Evolutionary conservation across 2,329 filamentous ascomycete genomes (phyloP).

Genomic region (Trichoderma afroharzianum): DNA sequence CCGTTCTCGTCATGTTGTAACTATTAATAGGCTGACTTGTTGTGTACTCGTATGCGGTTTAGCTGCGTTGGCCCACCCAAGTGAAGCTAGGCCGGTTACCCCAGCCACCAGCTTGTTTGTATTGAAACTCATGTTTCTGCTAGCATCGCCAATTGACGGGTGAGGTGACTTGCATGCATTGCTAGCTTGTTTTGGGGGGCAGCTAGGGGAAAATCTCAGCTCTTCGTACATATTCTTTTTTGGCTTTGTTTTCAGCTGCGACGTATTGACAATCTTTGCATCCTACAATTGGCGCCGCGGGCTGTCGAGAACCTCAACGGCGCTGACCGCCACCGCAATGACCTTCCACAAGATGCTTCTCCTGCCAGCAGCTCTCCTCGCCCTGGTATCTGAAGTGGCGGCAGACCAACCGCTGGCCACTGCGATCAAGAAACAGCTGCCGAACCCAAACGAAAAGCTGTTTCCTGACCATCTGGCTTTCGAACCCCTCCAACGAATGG

Average conservation of each 20-base stretch:
- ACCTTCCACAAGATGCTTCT: slow-evolving; percentile 34
- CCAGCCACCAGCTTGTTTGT: slow-evolving; percentile 16
- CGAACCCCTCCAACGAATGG: slow-evolving; percentile 27
- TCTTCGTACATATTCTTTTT: not conserved
- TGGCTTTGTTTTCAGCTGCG: not conserved
- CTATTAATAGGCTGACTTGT: not conserved
- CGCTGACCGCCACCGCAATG: slow-evolving; percentile 32
- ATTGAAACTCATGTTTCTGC: not conserved
- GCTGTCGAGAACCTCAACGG: not conserved
- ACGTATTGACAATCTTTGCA: not conserved
- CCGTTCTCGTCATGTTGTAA: not conserved
- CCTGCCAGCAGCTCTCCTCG: slow-evolving; percentile 43
- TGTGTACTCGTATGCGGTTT: not conserved
- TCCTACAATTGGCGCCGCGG: not conserved
- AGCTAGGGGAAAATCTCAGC: not conserved
- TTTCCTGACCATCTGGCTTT: slow-evolving; percentile 63
- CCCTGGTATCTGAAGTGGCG: slow-evolving; percentile 39
- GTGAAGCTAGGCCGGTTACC: slow-evolving; percentile 11
- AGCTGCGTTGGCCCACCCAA: not conserved
- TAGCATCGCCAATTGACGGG: not conserved
- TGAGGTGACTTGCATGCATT: not conserved
- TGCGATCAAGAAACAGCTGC: slow-evolving; percentile 68
- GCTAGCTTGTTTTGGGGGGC: not conserved
- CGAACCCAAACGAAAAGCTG: slow-evolving; percentile 70
- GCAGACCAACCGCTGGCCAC: slow-evolving; percentile 45